Conservation (phyloP, 192 early-diverging fungal species). For the Diversispora eburnea region DNA sequence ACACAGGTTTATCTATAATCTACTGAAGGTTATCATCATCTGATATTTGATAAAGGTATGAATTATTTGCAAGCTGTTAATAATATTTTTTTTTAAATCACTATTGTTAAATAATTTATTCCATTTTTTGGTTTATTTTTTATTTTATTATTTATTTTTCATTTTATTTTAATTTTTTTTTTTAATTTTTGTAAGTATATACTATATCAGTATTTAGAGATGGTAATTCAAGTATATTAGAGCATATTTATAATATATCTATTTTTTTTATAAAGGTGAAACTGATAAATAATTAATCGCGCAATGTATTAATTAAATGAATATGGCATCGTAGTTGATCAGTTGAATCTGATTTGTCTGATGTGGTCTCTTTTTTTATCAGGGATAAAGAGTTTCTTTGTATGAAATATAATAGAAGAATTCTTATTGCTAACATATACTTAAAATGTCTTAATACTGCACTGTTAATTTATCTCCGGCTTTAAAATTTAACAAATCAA, state of each 20-base stretch:
- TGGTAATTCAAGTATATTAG: too few species aligned
- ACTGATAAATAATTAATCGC: constrained; percentile 74
- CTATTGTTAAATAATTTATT: background rate
- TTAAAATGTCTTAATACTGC: constrained; percentile 69
- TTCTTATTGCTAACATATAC: constrained; percentile 64
- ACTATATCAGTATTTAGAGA: too few species aligned
- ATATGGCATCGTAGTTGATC: constrained; percentile 78
- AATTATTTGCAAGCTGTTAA: background rate
- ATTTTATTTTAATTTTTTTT: too few species aligned
- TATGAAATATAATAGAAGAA: constrained; percentile 64
- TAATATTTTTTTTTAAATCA: background rate
- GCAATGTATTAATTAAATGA: constrained; percentile 70
- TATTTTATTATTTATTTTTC: too few species aligned
- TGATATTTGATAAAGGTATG: background rate
- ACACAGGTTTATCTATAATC: background rate
- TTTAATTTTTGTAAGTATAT: constrained; percentile 81
- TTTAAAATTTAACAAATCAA: constrained; percentile 63
- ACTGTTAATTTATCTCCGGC: constrained; percentile 76
- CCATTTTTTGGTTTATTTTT: too few species aligned
- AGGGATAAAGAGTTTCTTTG: constrained; percentile 37
- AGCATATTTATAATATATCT: too few species aligned
- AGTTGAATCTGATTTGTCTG: constrained; percentile 81
- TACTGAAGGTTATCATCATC: background rate
- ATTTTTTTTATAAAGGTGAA: constrained; percentile 72
- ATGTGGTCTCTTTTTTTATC: constrained; percentile 43